Evolutionary conservation across 108 stramenopile species (phyloP), one percentile per base, ranked within the genome.

Genomic region (Fistulifera solaris): DNA sequence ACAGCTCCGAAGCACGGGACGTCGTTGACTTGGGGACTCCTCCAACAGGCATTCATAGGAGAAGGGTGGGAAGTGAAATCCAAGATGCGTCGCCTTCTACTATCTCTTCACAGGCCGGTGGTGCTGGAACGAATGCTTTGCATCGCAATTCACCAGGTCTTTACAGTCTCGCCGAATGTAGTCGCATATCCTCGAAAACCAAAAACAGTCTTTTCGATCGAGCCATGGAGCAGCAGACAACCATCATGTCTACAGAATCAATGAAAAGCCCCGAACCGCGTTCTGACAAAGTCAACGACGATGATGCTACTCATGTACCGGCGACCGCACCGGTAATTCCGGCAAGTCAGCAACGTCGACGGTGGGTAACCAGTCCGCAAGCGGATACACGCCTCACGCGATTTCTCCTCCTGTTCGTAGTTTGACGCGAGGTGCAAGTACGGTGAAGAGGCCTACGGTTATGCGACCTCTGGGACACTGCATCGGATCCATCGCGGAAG

Each of bases 361-460:
- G 76, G 16, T 77, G 70, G 76, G 76, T 22, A 71, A 71, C 39
- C 63, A 42, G 14, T 38, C 66, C 21, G 38, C 58, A 15, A 35
- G 31, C 8, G 31, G 6, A 22, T 40, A 3, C 13, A 43, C 49
- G 7, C 55, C 62, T 0, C 62, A 65, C 43, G 31, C 63, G 19
- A 24, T 65, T 48, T 67, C 75, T 11, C 76, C 76, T 15, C 70
- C 76, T 10, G 49, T 71, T 12, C 60, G 66, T 38, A 66, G 63
- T 12, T 50, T 76, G 48, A 65, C 62, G 7, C 66, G 67, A 6
- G 61, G 66, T 22, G 4, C 12, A 52, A 12, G 22, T 40, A 41
- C 47, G 14, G 25, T 31, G 3, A 27, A 31, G 12, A 26, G 15
- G 17, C 12, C 22, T 27, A 27, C 22, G 8, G 41, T 40, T 26